A percentile compares a stretch with the other conserved stretches of the same genome.
phyloP scores from a whole-genome alignment of 169 alveolate genomes.

The Plasmodium vivax region DNA sequence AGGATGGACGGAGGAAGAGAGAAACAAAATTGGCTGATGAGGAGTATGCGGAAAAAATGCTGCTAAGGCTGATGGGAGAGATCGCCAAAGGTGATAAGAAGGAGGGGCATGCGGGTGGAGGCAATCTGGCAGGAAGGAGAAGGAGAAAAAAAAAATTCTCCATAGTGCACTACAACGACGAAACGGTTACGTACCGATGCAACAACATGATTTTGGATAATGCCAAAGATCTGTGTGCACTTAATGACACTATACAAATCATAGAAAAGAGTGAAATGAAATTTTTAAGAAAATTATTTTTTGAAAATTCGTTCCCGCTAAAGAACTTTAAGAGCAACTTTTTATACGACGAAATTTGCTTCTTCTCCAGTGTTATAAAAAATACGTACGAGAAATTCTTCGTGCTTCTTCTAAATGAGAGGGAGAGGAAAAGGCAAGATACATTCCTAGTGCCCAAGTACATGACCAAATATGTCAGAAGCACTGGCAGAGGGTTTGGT shows the following conservation, averaged over 20 bases:
- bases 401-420: conserved; percentile 40
- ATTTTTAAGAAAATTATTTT: conserved; percentile 61
- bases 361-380: conserved; percentile 21
- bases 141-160: conserved; percentile 1
- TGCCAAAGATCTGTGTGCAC: conserved; percentile 11
- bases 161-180: conserved; percentile 40
- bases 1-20: background rate
- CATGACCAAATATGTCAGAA: conserved; percentile 6
- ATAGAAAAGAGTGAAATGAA: conserved; percentile 48
- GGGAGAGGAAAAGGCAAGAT: conserved; percentile 15
- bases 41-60: background rate
- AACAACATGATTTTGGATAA: conserved; percentile 59
- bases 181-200: conserved; percentile 23
- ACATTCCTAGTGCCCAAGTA: conserved; percentile 24
- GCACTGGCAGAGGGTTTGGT: background rate
- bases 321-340: conserved; percentile 16
- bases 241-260: conserved; percentile 33
- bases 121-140: background rate
- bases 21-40: background rate
- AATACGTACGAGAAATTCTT: conserved; percentile 59
- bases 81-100: background rate
- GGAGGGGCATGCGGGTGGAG: background rate
- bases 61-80: background rate
- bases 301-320: conserved; percentile 32
- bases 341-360: conserved; percentile 44